These are phyloP conservation scores for Coffea humblotiana DNA, from an alignment of 305 asterid genomes.

Conservation along the genomic window DNA sequence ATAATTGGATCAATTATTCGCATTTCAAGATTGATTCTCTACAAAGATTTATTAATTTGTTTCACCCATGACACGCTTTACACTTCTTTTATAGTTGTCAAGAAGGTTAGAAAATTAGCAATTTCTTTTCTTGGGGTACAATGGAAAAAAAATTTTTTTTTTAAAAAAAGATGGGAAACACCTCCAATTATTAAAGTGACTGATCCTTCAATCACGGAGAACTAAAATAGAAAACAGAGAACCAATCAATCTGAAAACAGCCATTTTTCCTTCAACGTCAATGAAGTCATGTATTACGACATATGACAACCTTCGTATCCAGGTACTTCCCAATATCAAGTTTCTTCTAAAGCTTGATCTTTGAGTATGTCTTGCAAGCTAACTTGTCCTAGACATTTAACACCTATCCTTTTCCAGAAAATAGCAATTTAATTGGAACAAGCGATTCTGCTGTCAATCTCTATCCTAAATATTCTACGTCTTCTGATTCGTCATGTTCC, in stretches of 20 bases:
- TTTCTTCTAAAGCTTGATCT: neutral
- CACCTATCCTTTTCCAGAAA: neutral
- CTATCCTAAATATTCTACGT: neutral
- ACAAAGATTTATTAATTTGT: no score
- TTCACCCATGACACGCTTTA: no score
- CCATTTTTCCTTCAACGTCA: neutral
- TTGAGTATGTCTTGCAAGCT: neutral
- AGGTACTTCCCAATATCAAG: neutral
- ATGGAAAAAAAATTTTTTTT: no score
- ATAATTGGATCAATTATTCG: no score
- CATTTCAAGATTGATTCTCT: no score
- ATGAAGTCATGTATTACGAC: neutral
- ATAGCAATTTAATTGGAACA: neutral
- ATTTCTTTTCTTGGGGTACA: no score
- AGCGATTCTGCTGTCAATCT: neutral
- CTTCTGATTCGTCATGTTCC: neutral
- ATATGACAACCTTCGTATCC: neutral
- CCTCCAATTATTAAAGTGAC: no score
- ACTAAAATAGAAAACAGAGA: no score
- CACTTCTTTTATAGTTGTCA: no score
- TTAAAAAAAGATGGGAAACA: no score
- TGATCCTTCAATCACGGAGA: no score
- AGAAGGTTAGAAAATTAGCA: no score
- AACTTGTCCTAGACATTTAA: neutral
- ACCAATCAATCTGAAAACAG: neutral